phyloP scores from a whole-genome alignment of 371 early-diverging fungal genomes.

The Amoeboaphelidium protococcarum region DNA sequence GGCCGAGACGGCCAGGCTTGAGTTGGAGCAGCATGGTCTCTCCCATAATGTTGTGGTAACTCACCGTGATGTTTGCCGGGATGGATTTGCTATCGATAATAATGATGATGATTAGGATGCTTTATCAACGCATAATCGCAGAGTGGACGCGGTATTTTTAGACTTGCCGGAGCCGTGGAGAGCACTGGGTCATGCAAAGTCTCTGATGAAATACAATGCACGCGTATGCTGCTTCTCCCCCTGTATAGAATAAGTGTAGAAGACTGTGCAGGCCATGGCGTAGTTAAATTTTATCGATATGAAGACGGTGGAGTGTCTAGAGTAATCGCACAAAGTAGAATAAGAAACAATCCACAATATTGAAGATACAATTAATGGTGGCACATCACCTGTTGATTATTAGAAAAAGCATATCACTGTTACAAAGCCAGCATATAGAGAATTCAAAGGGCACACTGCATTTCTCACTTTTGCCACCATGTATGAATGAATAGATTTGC shows the following conservation, averaged over 20 bases:
- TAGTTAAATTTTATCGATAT: slow-evolving; percentile 1
- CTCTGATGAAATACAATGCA: slow-evolving; percentile 30
- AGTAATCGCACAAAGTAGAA: not conserved
- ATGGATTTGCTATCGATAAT: slow-evolving; percentile 54
- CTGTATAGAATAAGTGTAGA: slow-evolving; percentile 79
- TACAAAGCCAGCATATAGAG: not conserved
- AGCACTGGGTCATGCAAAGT: slow-evolving; percentile 50
- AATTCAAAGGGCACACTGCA: not conserved
- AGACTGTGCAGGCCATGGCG: slow-evolving; percentile 12
- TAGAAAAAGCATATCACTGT: not conserved
- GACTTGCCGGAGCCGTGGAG: slow-evolving; percentile 94
- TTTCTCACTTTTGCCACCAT: not conserved
- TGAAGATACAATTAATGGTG: not conserved
- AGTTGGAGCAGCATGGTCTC: slow-evolving; percentile 53
- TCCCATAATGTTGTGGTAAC: slow-evolving; percentile 24
- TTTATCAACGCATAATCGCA: not conserved
- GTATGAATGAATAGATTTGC: not conserved
- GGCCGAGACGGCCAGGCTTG: slow-evolving; percentile 30
- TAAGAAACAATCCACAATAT: not conserved
- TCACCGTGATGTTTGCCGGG: slow-evolving; percentile 63
- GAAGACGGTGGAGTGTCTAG: not conserved
- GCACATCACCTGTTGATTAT: not conserved
- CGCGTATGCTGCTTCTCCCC: slow-evolving; percentile 79
- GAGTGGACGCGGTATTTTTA: slow-evolving; percentile 37
- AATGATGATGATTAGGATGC: slow-evolving; percentile 37